phyloP scores from a whole-genome alignment of 768 basidiomycete species.

The Phanerodontia chrysosporium region DNA sequence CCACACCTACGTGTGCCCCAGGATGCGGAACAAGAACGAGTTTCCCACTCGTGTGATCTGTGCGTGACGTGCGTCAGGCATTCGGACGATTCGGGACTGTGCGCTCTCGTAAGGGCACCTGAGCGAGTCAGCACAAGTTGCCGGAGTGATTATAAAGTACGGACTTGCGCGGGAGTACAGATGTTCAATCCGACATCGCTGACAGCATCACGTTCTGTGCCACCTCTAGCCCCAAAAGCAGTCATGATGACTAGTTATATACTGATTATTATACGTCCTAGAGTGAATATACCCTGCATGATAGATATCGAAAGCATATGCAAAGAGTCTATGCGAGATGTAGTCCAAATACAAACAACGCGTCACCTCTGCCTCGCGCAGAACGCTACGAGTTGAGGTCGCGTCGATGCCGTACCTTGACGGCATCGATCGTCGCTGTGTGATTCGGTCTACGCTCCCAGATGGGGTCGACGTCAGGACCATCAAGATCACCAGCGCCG shows the following conservation, averaged over 20 bases:
- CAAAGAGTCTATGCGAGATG: background rate
- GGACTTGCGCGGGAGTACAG: no score
- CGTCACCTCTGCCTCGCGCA: background rate
- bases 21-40: background rate
- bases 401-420: constrained; percentile 64
- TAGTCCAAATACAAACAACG: background rate
- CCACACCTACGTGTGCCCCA: background rate
- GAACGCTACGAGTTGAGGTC: constrained; percentile 13
- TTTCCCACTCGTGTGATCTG: background rate
- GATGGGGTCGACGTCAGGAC: constrained; percentile 95
- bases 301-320: background rate
- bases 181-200: no score
- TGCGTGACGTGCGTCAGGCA: no score
- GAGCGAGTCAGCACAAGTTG: no score
- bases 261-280: background rate
- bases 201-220: no score
- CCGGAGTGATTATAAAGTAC: no score
- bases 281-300: background rate
- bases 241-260: background rate
- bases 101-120: no score
- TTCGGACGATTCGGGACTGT: no score
- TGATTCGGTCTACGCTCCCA: constrained; percentile 85
- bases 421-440: constrained; percentile 51
- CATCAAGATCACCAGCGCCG: constrained; percentile 95
- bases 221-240: no score